These are phyloP conservation scores for Aquilaria malaccensis DNA, from an alignment of 345 rosid species.

Conservation along the genomic window DNA sequence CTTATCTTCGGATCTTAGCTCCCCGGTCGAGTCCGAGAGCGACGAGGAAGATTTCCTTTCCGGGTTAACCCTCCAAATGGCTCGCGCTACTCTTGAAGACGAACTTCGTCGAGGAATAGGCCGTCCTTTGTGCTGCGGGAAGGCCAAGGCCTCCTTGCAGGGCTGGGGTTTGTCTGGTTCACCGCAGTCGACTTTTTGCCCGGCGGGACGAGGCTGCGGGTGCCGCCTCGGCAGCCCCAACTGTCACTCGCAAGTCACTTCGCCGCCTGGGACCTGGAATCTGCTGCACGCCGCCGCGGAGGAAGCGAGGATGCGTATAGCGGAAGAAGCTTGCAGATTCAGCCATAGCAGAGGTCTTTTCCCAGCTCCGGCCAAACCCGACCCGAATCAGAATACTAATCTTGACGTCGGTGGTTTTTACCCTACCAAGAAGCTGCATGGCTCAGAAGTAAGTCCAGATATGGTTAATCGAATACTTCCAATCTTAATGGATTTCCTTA, in stretches of 20 bases:
- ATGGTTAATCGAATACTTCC: neutral
- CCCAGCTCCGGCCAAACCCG: constrained; percentile 12
- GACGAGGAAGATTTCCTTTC: constrained; percentile 42
- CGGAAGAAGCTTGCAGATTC: constrained; percentile 13
- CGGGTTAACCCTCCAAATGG: constrained; percentile 31
- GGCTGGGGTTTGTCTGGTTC: constrained; percentile 27
- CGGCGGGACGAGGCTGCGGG: constrained; percentile 24
- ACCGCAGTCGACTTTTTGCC: constrained; percentile 41
- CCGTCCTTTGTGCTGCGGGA: constrained; percentile 6
- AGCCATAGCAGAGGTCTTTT: constrained; percentile 21
- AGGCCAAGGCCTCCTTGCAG: constrained; percentile 32
- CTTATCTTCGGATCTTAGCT: constrained; percentile 34
- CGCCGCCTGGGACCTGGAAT: constrained; percentile 42
- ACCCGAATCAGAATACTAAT: constrained; percentile 12
- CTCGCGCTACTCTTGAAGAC: constrained; percentile 28
- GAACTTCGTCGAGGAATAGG: constrained; percentile 17
- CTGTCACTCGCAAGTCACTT: constrained; percentile 14
- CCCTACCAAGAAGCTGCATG: constrained; percentile 43
- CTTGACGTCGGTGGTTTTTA: constrained; percentile 14
- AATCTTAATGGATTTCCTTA: neutral
- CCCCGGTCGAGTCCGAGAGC: constrained; percentile 53
- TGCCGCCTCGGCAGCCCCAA: constrained; percentile 27
- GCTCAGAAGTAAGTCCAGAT: constrained; percentile 32
- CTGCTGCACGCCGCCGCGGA: constrained; percentile 45
- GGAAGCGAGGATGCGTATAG: constrained; percentile 28